Conservation (phyloP, 2,329 filamentous ascomycete genomes). For the Lachnellula occidentalis region DNA sequence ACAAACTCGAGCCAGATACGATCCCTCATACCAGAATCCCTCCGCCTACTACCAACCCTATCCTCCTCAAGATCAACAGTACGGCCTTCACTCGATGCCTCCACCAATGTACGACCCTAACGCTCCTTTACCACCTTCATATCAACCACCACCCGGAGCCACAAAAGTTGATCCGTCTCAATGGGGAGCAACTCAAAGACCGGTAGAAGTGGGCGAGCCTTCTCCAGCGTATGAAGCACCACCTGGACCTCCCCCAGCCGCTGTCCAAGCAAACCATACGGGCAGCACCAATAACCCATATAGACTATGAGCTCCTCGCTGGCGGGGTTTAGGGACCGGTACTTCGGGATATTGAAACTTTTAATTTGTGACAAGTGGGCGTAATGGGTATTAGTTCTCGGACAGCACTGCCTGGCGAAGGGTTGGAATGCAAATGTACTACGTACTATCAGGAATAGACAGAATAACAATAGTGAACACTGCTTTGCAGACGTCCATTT, state of each 20-base stretch:
- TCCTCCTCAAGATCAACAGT: constrained; percentile 27
- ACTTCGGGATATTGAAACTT: constrained; percentile 12
- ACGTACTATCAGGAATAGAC: constrained; percentile 34
- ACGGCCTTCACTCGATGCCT: constrained; percentile 48
- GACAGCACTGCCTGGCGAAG: not conserved
- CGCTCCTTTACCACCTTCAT: constrained; percentile 46
- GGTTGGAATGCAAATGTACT: constrained; percentile 1
- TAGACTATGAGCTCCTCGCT: constrained; percentile 17
- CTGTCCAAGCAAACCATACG: constrained; percentile 28
- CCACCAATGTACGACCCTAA: constrained; percentile 53
- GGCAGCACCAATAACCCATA: constrained; percentile 32
- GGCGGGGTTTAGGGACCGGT: not conserved
- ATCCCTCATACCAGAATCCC: constrained; percentile 43
- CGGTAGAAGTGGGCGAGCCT: constrained; percentile 23
- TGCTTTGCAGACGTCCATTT: constrained; percentile 6
- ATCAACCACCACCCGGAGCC: constrained; percentile 45
- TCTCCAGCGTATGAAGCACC: constrained; percentile 40
- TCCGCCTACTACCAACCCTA: constrained; percentile 38
- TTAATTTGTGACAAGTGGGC: constrained; percentile 14
- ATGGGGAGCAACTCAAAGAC: constrained; percentile 30
- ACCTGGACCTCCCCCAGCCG: constrained; percentile 41
- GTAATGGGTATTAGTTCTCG: constrained; percentile 16
- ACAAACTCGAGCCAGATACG: constrained; percentile 25
- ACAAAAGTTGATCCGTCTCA: constrained; percentile 51
- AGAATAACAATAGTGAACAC: constrained; percentile 13